Percentiles rank a stretch among this genome's conserved stretches.
These are phyloP conservation scores for Leishmania tropica DNA, from an alignment of 208 protist genomes.

Conservation along the genomic window DNA sequence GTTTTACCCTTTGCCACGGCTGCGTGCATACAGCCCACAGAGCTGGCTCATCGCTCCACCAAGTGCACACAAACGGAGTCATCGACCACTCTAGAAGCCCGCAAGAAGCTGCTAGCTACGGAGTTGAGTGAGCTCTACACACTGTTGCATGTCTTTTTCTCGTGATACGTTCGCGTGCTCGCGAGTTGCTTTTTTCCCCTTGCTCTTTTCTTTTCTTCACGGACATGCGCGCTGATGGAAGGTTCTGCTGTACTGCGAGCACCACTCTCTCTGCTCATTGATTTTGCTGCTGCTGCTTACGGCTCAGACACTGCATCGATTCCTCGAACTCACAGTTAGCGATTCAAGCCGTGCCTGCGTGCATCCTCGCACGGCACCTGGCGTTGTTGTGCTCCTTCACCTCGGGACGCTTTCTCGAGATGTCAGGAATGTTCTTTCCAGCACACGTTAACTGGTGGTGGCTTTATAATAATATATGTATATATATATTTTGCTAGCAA, in stretches of 20 bases:
- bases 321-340: not conserved
- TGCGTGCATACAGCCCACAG: not conserved
- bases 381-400: not conserved
- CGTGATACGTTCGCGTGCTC: not conserved
- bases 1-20: not conserved
- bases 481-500: not conserved
- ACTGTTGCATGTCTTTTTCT: slow-evolving; percentile 69
- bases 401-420: not conserved
- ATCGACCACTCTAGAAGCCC: slow-evolving; percentile 4
- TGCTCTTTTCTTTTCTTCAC: not conserved
- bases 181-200: not conserved
- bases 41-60: not conserved
- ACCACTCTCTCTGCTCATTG: not conserved
- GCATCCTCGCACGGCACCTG: not conserved
- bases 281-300: not conserved
- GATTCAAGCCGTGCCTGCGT: not conserved
- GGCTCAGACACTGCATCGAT: not conserved
- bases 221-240: not conserved
- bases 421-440: not conserved
- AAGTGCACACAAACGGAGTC: slow-evolving; percentile 17
- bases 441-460: not conserved
- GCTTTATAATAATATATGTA: not conserved
- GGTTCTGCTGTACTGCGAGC: not conserved
- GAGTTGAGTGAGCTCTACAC: slow-evolving; percentile 68
- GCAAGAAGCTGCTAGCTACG: slow-evolving; percentile 29